Percentiles rank a stretch among this genome's conserved stretches.
Evolutionary conservation across 2,329 filamentous ascomycete genomes (phyloP).

Genomic region (Aureobasidium lini): DNA sequence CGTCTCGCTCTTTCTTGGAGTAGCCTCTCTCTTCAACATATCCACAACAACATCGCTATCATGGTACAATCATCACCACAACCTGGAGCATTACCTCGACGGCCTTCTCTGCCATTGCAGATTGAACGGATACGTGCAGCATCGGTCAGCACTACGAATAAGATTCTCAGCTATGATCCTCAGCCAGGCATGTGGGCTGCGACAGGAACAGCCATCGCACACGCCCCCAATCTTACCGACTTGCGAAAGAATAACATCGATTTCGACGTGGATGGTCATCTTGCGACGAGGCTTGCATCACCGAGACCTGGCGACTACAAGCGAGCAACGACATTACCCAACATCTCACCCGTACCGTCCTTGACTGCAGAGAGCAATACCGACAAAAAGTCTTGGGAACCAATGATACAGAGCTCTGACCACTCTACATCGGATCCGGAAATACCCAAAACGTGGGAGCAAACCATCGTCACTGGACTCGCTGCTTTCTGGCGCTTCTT

Average conservation of each 20-base stretch:
- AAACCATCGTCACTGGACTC: slow-evolving; percentile 22
- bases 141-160: slow-evolving; percentile 9
- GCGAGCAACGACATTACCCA: background rate
- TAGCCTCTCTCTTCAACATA: background rate
- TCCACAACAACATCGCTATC: background rate
- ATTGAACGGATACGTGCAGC: background rate
- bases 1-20: background rate
- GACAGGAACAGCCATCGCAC: slow-evolving; percentile 33
- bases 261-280: slow-evolving; percentile 8
- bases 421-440: background rate
- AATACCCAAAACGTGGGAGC: background rate
- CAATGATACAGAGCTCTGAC: background rate
- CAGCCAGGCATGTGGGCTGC: slow-evolving; percentile 40
- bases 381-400: background rate
- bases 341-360: background rate
- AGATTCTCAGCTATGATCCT: slow-evolving; percentile 20
- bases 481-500: slow-evolving; percentile 65
- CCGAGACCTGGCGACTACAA: background rate
- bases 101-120: background rate
- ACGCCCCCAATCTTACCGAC: slow-evolving; percentile 36
- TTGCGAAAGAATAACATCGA: slow-evolving; percentile 21
- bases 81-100: background rate
- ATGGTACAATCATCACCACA: background rate
- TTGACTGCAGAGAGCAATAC: background rate
- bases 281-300: background rate